phyloP scores from a whole-genome alignment of 31 red algal genomes.

The Odonthalia washingtoniensis region DNA sequence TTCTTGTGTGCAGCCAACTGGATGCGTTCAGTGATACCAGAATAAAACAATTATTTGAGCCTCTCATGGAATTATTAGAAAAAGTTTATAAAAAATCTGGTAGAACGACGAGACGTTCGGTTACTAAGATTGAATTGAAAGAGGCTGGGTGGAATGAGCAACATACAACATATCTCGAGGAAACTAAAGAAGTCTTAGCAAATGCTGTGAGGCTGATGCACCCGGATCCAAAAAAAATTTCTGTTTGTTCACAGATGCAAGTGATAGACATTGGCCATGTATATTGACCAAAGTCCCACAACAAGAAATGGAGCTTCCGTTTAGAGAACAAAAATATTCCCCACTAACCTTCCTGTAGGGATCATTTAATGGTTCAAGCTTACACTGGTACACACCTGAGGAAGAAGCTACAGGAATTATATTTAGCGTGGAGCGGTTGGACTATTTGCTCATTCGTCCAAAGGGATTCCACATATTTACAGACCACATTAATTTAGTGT shows the following conservation, averaged over 20 bases:
- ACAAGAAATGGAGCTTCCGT: background rate
- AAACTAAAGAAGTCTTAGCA: background rate
- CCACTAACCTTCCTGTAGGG: constrained; percentile 21
- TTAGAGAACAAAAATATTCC: background rate
- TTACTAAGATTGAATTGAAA: background rate
- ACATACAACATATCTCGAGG: background rate
- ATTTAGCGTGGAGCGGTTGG: background rate
- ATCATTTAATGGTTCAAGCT: background rate
- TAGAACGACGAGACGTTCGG: background rate
- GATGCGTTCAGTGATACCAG: background rate
- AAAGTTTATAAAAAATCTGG: constrained; percentile 1
- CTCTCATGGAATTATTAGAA: background rate
- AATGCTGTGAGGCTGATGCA: background rate
- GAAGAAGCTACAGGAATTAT: constrained; percentile 14
- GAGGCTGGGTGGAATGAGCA: background rate
- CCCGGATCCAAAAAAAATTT: background rate
- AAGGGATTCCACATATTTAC: no score
- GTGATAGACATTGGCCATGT: background rate
- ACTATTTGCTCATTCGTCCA: background rate
- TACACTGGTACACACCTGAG: constrained; percentile 14
- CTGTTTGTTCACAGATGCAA: constrained; percentile 14
- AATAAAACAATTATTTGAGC: background rate
- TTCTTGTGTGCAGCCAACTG: no score
- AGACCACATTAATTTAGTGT: constrained; percentile 11
- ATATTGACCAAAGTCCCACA: constrained; percentile 1